Base-by-base conservation (phyloP, 2,329 filamentous ascomycete genomes). In the Diaporthe sp. region DNA sequence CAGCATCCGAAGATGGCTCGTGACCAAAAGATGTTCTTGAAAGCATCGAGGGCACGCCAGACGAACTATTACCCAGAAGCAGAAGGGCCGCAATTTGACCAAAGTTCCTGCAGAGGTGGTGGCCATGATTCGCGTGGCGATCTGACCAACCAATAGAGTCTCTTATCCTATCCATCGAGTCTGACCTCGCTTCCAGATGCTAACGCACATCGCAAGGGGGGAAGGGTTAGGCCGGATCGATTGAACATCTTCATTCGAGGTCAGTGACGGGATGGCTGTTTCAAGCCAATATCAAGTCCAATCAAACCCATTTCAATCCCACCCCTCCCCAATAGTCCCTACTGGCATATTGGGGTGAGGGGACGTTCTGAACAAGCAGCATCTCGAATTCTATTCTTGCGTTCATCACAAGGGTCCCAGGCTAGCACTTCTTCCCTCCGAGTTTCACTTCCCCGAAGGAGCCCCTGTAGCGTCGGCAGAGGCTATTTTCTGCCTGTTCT, bases 231-330 rank as follows among this genome's bases (percentile, higher is more conserved):
- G 65, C 49, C 15, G 47, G 65, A 53, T 53, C 49, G 49, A 39
- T 55, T 68, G 34, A 68, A 53, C 63, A 17, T 53, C 63, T 39
- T 51, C 47, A 68, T 68, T 70, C 65, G 49, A 55, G 34, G n/a
- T 70, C 34, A 49, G 65, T 55, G 49, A 42, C 65, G 65, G 49
- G 65, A 39, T 70, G 49, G 65, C 47, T 70, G 65, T 70, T 70
- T 70, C 65, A 70, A 70, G 49, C 65, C 65, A 70, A 55, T 42
- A 55, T 55, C 49, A 55, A 55, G 65, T 39, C 65, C 49, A 55
- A 70, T 53, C 65, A 55, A 28, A 53, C 65, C 65, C 34, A 55
- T 70, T 39, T 42, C 34, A 34, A 28, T 28, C 34, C 34, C 49
- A 28, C 34, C 47, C 65, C 63, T 65, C 28, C 31, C 44, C 28